A percentile compares a stretch with the other conserved stretches of the same genome.
These are phyloP conservation scores for Paecilomyces sp. DNA, from an alignment of 2,329 filamentous ascomycete species.

Conservation along the genomic window DNA sequence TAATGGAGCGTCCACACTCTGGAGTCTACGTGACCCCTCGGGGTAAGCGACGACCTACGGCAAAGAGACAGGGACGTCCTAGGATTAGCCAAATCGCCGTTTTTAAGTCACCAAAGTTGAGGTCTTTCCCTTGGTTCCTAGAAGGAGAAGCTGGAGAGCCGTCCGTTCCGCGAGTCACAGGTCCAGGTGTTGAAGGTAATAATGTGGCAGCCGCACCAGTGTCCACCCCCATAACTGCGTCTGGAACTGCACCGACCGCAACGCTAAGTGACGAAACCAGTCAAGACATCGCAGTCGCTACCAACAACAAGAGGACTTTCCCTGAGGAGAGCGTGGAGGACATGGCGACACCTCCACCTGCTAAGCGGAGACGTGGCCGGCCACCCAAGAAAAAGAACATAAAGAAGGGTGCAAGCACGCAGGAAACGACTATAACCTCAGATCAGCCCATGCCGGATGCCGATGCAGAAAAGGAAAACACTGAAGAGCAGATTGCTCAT, in stretches of 20 bases:
- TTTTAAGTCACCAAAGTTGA: constrained; percentile 28
- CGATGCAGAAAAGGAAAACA: neutral
- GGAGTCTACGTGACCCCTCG: constrained; percentile 36
- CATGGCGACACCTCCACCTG: neutral
- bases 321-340: neutral
- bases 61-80: constrained; percentile 31
- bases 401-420: neutral
- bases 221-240: neutral
- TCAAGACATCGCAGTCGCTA: neutral
- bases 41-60: constrained; percentile 31
- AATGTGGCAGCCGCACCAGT: neutral
- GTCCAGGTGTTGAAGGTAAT: neutral
- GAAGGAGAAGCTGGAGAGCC: constrained; percentile 3
- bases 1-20: constrained; percentile 28
- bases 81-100: constrained; percentile 31
- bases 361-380: constrained; percentile 4
- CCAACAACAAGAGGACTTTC: neutral
- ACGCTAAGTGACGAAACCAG: neutral
- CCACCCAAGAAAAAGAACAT: constrained; percentile 14
- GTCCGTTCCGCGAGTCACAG: neutral
- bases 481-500: neutral
- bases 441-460: neutral
- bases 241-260: neutral
- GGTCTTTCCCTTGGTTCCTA: constrained; percentile 29
- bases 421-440: neutral